Conservation (phyloP, 441 rosid genomes). For the Populus tomentosa region DNA sequence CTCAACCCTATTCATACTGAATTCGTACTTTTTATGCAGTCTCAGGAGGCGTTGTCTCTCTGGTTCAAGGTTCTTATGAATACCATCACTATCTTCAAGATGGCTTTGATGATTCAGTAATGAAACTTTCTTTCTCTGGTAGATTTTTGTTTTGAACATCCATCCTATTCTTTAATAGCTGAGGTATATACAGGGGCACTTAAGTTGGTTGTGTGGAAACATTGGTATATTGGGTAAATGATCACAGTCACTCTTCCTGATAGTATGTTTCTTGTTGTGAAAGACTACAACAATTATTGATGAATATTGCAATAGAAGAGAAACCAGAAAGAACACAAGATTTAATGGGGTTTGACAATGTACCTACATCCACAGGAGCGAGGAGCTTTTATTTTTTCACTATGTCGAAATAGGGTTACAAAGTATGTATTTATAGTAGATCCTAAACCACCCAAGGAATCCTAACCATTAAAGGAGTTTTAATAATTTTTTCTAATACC, state of each 20-base stretch:
- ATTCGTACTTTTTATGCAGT: conserved; percentile 36
- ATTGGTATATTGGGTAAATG: neutral
- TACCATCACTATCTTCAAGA: conserved; percentile 93
- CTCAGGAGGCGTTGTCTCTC: conserved; percentile 57
- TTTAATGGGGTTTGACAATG: too few species aligned
- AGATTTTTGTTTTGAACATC: neutral
- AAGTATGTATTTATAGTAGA: too few species aligned
- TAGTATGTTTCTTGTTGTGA: neutral
- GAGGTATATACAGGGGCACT: neutral
- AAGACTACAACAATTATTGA: too few species aligned
- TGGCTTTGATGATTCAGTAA: conserved; percentile 93
- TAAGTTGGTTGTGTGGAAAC: neutral
- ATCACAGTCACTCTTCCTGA: neutral
- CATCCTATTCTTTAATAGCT: neutral
- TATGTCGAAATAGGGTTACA: too few species aligned
- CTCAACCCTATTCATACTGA: conserved; percentile 3
- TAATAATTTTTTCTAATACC: too few species aligned
- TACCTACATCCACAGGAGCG: too few species aligned
- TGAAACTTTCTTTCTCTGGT: conserved; percentile 19
- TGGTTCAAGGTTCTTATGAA: conserved; percentile 90
- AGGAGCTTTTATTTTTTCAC: too few species aligned
- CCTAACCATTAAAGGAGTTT: too few species aligned
- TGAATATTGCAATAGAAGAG: too few species aligned
- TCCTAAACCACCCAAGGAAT: too few species aligned
- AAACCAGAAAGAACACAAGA: too few species aligned